phyloP scores from a whole-genome alignment of 352 stramenopile species.

The Globisporangium ultimum region DNA sequence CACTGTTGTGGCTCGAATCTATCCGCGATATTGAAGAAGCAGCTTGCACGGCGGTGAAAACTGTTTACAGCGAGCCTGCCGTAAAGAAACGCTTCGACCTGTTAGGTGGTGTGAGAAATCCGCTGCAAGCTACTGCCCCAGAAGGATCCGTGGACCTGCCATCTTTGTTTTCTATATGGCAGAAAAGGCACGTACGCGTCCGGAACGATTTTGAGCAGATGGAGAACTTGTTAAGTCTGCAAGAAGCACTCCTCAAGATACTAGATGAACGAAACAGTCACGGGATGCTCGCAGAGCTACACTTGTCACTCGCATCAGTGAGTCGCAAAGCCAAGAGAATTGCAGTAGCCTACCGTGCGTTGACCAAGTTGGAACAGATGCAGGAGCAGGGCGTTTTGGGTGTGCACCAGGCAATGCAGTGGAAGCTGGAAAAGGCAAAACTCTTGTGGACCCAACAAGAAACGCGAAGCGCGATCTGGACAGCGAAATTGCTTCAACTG shows the following conservation, averaged over 20 bases:
- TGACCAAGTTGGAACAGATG: conserved; percentile 63
- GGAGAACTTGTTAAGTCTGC: conserved; percentile 55
- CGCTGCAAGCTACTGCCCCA: background rate
- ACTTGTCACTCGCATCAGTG: conserved; percentile 48
- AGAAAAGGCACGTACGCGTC: conserved; percentile 33
- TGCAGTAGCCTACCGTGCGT: conserved; percentile 62
- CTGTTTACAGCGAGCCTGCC: conserved; percentile 9
- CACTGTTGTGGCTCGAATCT: conserved; percentile 50
- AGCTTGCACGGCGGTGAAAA: conserved; percentile 9
- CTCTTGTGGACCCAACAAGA: conserved; percentile 78
- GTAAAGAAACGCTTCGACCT: background rate
- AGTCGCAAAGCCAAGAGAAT: conserved; percentile 65
- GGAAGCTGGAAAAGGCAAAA: conserved; percentile 77
- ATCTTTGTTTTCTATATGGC: conserved; percentile 42
- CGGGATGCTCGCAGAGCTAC: conserved; percentile 38
- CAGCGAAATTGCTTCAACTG: conserved; percentile 47
- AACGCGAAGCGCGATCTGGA: conserved; percentile 67
- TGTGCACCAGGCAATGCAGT: conserved; percentile 46
- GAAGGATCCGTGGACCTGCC: conserved; percentile 6
- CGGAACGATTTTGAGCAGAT: conserved; percentile 52
- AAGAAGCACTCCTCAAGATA: conserved; percentile 57
- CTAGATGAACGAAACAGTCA: conserved; percentile 18
- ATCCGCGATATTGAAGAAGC: conserved; percentile 66
- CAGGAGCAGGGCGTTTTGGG: conserved; percentile 25
- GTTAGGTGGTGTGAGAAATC: background rate